These are phyloP conservation scores for Protomyces inundatus DNA, from an alignment of 1,139 yeast species.

Conservation along the genomic window DNA sequence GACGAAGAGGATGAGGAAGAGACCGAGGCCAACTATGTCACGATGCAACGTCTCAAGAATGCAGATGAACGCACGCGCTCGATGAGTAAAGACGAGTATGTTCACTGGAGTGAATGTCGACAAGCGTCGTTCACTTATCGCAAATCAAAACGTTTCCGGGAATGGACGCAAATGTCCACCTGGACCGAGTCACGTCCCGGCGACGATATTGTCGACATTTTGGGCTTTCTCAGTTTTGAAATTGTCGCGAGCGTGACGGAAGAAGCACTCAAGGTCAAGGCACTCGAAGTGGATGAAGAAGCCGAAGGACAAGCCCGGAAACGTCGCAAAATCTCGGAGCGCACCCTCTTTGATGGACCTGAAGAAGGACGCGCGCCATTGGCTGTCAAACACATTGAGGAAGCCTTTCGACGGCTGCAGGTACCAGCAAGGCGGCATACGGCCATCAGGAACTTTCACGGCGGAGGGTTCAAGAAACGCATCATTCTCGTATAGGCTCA, in stretches of 20 bases:
- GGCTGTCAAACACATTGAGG: slow-evolving; percentile 76
- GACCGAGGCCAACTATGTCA: slow-evolving; percentile 82
- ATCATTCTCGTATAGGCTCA: neutral
- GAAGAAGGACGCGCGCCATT: slow-evolving; percentile 82
- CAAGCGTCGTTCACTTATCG: slow-evolving; percentile 95
- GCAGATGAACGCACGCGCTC: slow-evolving; percentile 90
- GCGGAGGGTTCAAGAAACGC: slow-evolving; percentile 15
- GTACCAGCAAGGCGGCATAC: slow-evolving; percentile 6
- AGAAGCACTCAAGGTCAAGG: slow-evolving; percentile 74
- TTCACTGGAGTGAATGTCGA: slow-evolving; percentile 97
- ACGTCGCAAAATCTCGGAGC: slow-evolving; percentile 41
- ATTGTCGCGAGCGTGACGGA: slow-evolving; percentile 93
- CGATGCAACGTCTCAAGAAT: slow-evolving; percentile 76
- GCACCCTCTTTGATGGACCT: slow-evolving; percentile 82
- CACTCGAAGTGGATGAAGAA: slow-evolving; percentile 11
- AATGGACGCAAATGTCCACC: slow-evolving; percentile 87
- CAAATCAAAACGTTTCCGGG: slow-evolving; percentile 85
- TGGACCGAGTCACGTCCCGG: slow-evolving; percentile 86
- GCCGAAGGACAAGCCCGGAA: slow-evolving; percentile 53
- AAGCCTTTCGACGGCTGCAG: slow-evolving; percentile 85
- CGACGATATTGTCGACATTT: slow-evolving; percentile 92
- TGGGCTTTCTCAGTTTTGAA: slow-evolving; percentile 93
- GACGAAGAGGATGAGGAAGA: slow-evolving; percentile 80
- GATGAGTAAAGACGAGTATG: slow-evolving; percentile 96
- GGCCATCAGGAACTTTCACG: slow-evolving; percentile 11